phyloP scores from a whole-genome alignment of 2,329 filamentous ascomycete species.

The Penicillium sp. region DNA sequence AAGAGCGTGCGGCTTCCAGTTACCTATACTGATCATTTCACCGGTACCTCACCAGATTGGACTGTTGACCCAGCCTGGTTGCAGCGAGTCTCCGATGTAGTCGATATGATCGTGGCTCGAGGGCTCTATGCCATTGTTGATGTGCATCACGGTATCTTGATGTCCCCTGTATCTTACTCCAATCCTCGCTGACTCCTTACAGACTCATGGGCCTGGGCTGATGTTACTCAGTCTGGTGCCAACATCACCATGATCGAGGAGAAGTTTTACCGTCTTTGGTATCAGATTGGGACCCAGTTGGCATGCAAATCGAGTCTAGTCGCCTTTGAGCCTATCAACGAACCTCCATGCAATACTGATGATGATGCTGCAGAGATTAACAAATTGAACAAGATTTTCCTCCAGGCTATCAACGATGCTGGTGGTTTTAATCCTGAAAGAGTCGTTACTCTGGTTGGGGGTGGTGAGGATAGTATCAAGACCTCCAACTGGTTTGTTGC shows the following conservation, averaged over 20 bases:
- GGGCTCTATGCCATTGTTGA: conserved; percentile 56
- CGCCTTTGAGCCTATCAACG: conserved; percentile 59
- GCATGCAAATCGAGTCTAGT: conserved; percentile 54
- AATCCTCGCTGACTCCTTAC: background rate
- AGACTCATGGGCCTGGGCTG: conserved; percentile 57
- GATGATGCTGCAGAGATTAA: conserved; percentile 52
- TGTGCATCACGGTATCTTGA: conserved; percentile 50
- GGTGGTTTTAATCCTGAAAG: conserved; percentile 55
- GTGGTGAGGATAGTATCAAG: conserved; percentile 50
- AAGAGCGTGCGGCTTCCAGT: conserved; percentile 58
- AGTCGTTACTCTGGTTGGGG: conserved; percentile 55
- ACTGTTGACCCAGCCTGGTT: conserved; percentile 55
- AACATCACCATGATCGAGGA: conserved; percentile 55
- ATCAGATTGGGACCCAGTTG: conserved; percentile 54
- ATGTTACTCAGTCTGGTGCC: conserved; percentile 46
- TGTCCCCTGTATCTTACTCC: background rate
- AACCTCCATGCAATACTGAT: conserved; percentile 53
- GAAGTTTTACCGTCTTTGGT: conserved; percentile 55
- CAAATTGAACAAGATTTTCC: conserved; percentile 55
- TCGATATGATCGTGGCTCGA: conserved; percentile 53
- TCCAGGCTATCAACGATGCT: conserved; percentile 51
- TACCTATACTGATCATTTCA: conserved; percentile 58
- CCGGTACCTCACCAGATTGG: conserved; percentile 50
- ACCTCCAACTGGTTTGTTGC: conserved; percentile 54
- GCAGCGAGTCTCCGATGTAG: conserved; percentile 55